Percentiles rank a stretch among this genome's conserved stretches.
Conservation (phyloP, 1,284 basidiomycete genomes). For the Ganoderma leucocontextum region DNA sequence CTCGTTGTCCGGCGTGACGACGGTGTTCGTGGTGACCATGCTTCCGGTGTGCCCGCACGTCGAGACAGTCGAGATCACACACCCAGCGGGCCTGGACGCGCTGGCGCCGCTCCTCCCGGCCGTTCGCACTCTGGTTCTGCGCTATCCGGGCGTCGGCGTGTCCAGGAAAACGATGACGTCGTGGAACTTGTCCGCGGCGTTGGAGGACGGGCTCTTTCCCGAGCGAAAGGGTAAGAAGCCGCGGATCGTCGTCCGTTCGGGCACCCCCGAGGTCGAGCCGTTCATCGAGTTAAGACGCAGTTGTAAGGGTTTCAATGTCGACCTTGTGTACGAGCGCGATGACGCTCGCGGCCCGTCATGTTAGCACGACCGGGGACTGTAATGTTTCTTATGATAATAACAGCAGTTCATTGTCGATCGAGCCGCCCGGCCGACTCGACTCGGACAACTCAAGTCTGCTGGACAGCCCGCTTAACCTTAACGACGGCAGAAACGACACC, state of each 20-base stretch:
- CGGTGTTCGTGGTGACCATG: constrained; percentile 39
- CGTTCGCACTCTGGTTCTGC: constrained; percentile 35
- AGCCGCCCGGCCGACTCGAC: no score
- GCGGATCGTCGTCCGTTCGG: constrained; percentile 27
- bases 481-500: no score
- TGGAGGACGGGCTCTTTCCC: constrained; percentile 27
- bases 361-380: not conserved
- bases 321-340: constrained; percentile 27
- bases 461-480: no score
- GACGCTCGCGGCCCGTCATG: not conserved
- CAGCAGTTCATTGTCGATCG: no score
- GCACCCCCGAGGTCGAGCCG: constrained; percentile 24
- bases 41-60: constrained; percentile 37
- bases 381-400: no score
- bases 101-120: constrained; percentile 33
- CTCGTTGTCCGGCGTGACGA: constrained; percentile 37
- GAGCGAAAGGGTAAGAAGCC: not conserved
- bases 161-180: constrained; percentile 23
- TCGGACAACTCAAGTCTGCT: no score
- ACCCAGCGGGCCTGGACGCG: constrained; percentile 26
- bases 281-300: constrained; percentile 22
- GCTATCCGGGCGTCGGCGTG: constrained; percentile 18
- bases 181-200: constrained; percentile 30
- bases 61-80: constrained; percentile 37
- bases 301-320: constrained; percentile 24